Base-by-base conservation (phyloP, 306 rosid genomes). In the Acacia confusa region DNA sequence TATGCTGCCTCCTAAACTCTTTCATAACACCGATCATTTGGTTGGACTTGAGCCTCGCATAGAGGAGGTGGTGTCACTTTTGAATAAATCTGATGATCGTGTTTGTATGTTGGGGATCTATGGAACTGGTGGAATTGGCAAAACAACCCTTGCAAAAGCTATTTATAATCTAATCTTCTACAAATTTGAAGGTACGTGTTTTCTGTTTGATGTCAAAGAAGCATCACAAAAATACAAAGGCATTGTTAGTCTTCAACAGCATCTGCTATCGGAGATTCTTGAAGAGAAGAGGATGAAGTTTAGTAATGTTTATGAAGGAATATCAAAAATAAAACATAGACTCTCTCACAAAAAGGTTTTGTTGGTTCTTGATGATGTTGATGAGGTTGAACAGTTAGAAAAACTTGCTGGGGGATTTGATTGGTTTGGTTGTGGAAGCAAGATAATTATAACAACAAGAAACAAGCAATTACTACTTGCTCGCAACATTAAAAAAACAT, bases 361-460 rank as follows among this genome's bases (percentile, higher is more conserved):
- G 53, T 48, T 43, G 20, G 34, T 70, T 24, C 75, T 70, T 70
- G 75, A 70, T 70, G 75, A 70, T 70, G 75, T 70, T 22, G 55
- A 43, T 22, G 45, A 43, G 34, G 20, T 3, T 15, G 53, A 24
- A 4, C 75, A 70, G 3, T 44, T 44, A 13, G 30, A 70, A 44
- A 7, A 70, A 43, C 32, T 70, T 11, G 57, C 34, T 3, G 55
- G 75, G 2, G 19, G 10, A n/a, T n/a, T n/a, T n/a, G n/a, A n/a
- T n/a, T n/a, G n/a, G n/a, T n/a, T n/a, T n/a, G n/a, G n/a, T n/a
- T 30, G 30, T 73, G 65, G 77, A 9, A 73, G 77, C n/a, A 50
- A 20, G 11, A 52, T 73, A 9, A 73, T 73, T 32, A 52, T 73
- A 32, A 73, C 65, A 32, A 50, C 77, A 28, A 73, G 77, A 27